phyloP scores from a whole-genome alignment of 2,329 filamentous ascomycete genomes.

The Pestalotiopsis sp. region DNA sequence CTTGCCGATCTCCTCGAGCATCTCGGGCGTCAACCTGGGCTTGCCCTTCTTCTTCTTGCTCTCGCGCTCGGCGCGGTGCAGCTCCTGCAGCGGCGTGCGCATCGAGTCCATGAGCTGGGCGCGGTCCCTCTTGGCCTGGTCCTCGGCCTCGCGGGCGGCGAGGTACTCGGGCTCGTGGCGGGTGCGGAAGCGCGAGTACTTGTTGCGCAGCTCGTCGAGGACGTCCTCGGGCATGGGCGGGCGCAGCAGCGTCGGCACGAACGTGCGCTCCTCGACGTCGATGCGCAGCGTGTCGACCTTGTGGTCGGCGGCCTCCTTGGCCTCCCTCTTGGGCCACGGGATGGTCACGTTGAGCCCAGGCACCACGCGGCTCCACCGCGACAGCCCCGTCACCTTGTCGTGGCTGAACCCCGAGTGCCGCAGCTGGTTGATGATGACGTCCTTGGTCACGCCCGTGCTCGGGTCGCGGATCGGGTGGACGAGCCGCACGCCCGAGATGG shows the following conservation, averaged over 20 bases:
- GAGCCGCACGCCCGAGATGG: constrained; percentile 76
- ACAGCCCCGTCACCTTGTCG: constrained; percentile 51
- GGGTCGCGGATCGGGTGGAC: constrained; percentile 75
- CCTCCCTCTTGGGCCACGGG: constrained; percentile 70
- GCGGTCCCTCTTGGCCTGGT: constrained; percentile 46
- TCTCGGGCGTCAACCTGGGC: constrained; percentile 58
- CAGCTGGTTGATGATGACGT: constrained; percentile 78
- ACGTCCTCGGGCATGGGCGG: constrained; percentile 80
- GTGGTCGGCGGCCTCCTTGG: constrained; percentile 55
- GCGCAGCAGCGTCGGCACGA: constrained; percentile 74
- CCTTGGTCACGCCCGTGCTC: constrained; percentile 64
- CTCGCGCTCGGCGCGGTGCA: constrained; percentile 56
- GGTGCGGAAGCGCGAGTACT: constrained; percentile 80
- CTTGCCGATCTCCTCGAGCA: constrained; percentile 65
- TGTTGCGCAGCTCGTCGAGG: constrained; percentile 83
- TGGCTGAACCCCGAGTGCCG: constrained; percentile 52
- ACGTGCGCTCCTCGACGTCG: constrained; percentile 75
- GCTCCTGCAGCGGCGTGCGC: constrained; percentile 60
- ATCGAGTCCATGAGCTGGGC: constrained; percentile 39
- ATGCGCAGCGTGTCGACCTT: constrained; percentile 74
- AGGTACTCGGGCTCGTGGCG: constrained; percentile 78
- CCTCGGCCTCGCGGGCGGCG: constrained; percentile 63
- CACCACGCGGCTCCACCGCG: constrained; percentile 61
- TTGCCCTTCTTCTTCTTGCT: constrained; percentile 55
- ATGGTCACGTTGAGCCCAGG: constrained; percentile 73